Conservation (phyloP, 805 yeast genomes). For the Barnettozyma sucrosica region DNA sequence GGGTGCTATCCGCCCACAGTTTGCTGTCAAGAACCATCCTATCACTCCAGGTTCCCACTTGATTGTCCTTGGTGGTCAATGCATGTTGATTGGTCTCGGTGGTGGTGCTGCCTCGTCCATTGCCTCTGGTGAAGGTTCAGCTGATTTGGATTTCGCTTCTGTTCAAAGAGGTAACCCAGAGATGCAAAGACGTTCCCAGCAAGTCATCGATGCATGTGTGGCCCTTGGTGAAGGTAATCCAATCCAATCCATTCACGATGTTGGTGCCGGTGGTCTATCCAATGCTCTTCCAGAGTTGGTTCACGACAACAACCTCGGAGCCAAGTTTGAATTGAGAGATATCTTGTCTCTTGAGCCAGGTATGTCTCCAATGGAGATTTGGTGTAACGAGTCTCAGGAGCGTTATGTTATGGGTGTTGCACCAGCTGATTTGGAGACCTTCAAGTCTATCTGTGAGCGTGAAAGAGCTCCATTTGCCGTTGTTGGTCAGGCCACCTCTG, state of each 20-base stretch:
- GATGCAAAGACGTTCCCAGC: conserved; percentile 98
- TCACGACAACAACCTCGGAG: conserved; percentile 95
- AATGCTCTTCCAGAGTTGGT: conserved; percentile 97
- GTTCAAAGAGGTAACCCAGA: conserved; percentile 99
- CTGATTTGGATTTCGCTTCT: conserved; percentile 94
- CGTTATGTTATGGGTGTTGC: conserved; percentile 93
- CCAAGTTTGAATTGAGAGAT: conserved; percentile 83
- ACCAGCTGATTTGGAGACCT: conserved; percentile 63
- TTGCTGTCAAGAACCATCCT: conserved; percentile 79
- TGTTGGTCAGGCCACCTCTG: conserved; percentile 90
- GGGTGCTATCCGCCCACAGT: conserved; percentile 92
- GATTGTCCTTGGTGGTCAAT: conserved; percentile 95
- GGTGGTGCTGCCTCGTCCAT: conserved; percentile 99
- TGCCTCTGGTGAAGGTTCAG: conserved; percentile 95
- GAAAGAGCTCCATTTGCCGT: conserved; percentile 96
- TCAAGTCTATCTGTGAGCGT: conserved; percentile 79
- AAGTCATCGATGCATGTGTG: conserved; percentile 91
- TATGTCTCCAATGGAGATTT: conserved; percentile 98
- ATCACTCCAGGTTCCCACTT: conserved; percentile 90
- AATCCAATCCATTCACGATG: conserved; percentile 94
- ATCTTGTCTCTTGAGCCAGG: conserved; percentile 91
- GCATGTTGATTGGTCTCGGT: conserved; percentile 96
- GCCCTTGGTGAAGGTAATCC: conserved; percentile 74
- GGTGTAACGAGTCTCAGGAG: conserved; percentile 99
- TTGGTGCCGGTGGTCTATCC: conserved; percentile 98